These are phyloP conservation scores for Fusarium xyrophilum DNA, from an alignment of 2,329 filamentous ascomycete species.

Conservation along the genomic window DNA sequence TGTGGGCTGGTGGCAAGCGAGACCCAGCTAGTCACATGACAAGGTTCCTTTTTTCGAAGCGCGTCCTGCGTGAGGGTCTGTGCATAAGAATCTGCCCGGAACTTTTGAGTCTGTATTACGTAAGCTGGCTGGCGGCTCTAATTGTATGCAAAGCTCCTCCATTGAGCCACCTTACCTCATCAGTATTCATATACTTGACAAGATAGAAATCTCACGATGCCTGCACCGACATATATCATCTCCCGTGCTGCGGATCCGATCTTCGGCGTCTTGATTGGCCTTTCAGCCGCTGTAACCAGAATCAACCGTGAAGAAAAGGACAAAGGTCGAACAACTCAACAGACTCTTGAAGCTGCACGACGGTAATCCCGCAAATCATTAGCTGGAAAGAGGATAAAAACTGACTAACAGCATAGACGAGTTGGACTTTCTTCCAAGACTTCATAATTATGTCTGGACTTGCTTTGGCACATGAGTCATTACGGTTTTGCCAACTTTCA, in stretches of 20 bases:
- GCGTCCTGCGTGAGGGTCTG: conserved; percentile 16
- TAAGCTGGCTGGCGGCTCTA: neutral
- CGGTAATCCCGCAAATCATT: conserved; percentile 42
- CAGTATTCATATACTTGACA: conserved; percentile 1
- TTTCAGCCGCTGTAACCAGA: conserved; percentile 61
- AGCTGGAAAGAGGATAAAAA: neutral
- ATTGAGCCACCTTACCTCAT: conserved; percentile 1
- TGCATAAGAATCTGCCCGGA: conserved; percentile 18
- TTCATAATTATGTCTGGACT: conserved; percentile 13
- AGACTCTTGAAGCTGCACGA: conserved; percentile 58
- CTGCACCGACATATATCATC: conserved; percentile 65
- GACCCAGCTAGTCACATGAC: conserved; percentile 49
- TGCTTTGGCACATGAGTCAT: neutral
- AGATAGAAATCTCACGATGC: conserved; percentile 49
- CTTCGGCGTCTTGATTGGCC: conserved; percentile 63
- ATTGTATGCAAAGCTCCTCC: neutral
- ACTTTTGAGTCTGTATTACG: neutral
- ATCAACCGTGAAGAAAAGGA: conserved; percentile 68
- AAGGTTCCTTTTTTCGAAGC: neutral
- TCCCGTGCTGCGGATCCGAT: conserved; percentile 65
- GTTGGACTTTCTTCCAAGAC: conserved; percentile 41
- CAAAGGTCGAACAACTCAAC: conserved; percentile 59
- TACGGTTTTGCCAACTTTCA: neutral
- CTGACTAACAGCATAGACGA: conserved; percentile 39
- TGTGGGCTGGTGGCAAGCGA: conserved; percentile 54